These are phyloP conservation scores for Podaxis mareebaensis DNA, from an alignment of 768 basidiomycete species.

Conservation along the genomic window DNA sequence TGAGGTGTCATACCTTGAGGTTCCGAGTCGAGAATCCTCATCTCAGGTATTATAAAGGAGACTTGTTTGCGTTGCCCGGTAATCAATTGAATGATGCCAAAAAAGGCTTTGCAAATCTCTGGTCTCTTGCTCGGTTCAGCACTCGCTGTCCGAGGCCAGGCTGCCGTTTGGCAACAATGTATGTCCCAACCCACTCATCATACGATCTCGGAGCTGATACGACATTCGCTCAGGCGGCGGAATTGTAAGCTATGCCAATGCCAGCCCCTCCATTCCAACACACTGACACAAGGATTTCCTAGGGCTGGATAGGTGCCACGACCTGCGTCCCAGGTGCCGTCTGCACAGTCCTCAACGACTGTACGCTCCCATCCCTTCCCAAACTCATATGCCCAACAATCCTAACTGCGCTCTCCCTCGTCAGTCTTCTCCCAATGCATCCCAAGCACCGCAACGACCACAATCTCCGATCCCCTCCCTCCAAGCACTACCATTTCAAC, in stretches of 20 bases:
- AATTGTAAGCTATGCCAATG: neutral
- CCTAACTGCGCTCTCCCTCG: neutral
- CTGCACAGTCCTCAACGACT: slow-evolving; percentile 31
- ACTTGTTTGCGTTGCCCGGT: neutral
- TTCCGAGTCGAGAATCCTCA: neutral
- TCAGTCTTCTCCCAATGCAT: slow-evolving; percentile 36
- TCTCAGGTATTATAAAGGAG: neutral
- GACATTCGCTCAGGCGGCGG: neutral
- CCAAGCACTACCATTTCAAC: neutral
- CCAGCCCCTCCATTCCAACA: neutral
- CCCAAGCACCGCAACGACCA: slow-evolving; percentile 24
- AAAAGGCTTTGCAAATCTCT: neutral
- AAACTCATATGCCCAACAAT: neutral
- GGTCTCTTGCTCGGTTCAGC: neutral
- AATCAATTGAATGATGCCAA: neutral
- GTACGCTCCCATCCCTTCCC: slow-evolving; percentile 22
- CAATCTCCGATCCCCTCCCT: slow-evolving; percentile 17
- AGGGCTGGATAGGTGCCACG: slow-evolving; percentile 36
- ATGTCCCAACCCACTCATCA: neutral
- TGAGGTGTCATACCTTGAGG: neutral
- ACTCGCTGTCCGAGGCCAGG: neutral
- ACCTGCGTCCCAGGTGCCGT: slow-evolving; percentile 33
- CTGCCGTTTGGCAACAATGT: neutral
- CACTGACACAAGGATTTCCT: neutral
- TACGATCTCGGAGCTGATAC: neutral